phyloP scores from a whole-genome alignment of 1,284 basidiomycete species.

The Cutaneotrichosporon sp. region DNA sequence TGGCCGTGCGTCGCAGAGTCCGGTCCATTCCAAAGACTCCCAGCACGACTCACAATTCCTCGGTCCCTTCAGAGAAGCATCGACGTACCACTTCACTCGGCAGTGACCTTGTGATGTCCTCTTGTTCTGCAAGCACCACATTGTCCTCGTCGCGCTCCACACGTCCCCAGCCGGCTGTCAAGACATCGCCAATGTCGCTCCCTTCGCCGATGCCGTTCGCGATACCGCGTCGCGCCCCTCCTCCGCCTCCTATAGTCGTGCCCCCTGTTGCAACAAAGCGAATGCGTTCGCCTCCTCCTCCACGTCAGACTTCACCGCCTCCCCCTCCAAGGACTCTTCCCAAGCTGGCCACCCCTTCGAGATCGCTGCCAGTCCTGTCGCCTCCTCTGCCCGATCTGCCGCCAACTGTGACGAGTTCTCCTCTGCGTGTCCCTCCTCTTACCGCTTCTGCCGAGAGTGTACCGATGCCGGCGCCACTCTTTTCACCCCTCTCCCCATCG shows the following conservation, averaged over 20 bases:
- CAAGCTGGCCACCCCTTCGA: neutral
- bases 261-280: neutral
- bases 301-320: neutral
- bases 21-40: neutral
- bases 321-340: neutral
- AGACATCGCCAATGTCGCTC: neutral
- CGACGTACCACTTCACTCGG: conserved; percentile 1
- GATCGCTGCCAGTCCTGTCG: neutral
- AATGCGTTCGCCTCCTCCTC: neutral
- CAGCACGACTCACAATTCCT: neutral
- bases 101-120: neutral
- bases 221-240: neutral
- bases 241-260: conserved; percentile 2
- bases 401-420: too few relatives aligned
- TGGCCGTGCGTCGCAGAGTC: neutral
- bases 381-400: neutral
- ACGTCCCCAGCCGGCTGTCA: neutral
- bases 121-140: too few relatives aligned
- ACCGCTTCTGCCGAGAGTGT: too few relatives aligned
- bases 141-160: neutral
- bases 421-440: too few relatives aligned
- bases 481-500: too few relatives aligned
- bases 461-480: too few relatives aligned
- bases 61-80: neutral
- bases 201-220: neutral